phyloP scores from a whole-genome alignment of 352 stramenopile genomes.

The Achlya hypogyna region DNA sequence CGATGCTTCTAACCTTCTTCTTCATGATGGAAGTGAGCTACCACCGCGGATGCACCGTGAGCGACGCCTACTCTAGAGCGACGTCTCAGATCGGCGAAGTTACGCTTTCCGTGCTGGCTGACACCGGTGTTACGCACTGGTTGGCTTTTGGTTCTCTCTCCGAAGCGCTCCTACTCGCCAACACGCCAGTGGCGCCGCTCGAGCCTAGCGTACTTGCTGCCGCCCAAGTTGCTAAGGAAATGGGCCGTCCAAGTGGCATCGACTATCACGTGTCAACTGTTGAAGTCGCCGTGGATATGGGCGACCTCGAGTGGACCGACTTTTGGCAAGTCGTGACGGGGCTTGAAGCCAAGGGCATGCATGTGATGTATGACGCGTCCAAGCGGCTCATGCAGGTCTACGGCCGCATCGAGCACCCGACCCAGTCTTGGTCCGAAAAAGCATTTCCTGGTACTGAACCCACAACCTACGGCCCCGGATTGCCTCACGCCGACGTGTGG shows the following conservation, averaged over 20 bases:
- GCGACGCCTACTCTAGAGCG: slow-evolving; percentile 3
- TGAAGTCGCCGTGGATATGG: slow-evolving; percentile 12
- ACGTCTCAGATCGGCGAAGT: slow-evolving; percentile 14
- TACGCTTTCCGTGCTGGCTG: not conserved
- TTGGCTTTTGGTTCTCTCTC: slow-evolving; percentile 5
- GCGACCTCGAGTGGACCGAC: not conserved
- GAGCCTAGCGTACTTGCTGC: not conserved
- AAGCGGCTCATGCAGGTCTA: slow-evolving; percentile 1
- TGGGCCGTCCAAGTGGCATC: not conserved
- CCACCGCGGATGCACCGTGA: slow-evolving; percentile 16
- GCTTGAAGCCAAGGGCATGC: slow-evolving; percentile 11
- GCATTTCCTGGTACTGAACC: not conserved
- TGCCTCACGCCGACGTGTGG: slow-evolving; percentile 12
- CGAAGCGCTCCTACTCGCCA: slow-evolving; percentile 9
- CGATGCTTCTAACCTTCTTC: slow-evolving; percentile 10
- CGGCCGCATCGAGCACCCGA: not conserved
- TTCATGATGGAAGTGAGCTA: slow-evolving; percentile 12
- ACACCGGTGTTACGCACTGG: slow-evolving; percentile 3
- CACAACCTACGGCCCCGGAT: not conserved
- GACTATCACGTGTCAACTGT: slow-evolving; percentile 15
- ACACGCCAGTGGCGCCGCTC: not conserved
- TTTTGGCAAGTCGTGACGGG: slow-evolving; percentile 13
- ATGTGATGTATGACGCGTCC: slow-evolving; percentile 1
- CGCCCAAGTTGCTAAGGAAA: slow-evolving; percentile 1
- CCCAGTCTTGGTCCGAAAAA: not conserved